Conservation (phyloP, 2,329 filamentous ascomycete species). For the Colletotrichum graminicola region DNA sequence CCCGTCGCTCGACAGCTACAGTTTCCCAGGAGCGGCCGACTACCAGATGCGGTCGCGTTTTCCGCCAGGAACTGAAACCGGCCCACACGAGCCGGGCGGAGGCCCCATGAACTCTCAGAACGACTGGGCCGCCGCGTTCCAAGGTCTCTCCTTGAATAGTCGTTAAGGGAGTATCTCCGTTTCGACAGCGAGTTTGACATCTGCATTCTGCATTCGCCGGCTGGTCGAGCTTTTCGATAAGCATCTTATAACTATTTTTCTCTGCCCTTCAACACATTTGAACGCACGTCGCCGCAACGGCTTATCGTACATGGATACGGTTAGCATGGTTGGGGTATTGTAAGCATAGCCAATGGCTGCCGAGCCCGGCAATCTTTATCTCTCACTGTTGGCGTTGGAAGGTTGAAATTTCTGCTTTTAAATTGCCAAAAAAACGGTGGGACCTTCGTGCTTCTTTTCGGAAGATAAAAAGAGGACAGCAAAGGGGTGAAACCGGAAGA, state of each 20-base stretch:
- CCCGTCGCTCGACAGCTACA: conserved; percentile 58
- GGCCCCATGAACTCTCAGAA: conserved; percentile 51
- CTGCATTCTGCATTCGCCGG: not conserved
- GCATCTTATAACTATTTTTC: conserved; percentile 7
- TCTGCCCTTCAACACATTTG: conserved; percentile 12
- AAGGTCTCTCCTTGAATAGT: conserved; percentile 79
- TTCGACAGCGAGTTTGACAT: not conserved
- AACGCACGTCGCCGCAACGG: conserved; percentile 15
- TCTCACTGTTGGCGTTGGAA: conserved; percentile 35
- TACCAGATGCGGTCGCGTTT: conserved; percentile 64
- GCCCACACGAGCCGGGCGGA: conserved; percentile 47
- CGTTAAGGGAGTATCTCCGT: conserved; percentile 53
- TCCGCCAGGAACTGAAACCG: conserved; percentile 54
- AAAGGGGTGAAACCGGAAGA: conserved; percentile 27
- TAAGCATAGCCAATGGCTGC: conserved; percentile 34
- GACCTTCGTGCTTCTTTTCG: conserved; percentile 40
- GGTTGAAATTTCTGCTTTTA: conserved; percentile 19
- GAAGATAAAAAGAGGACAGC: conserved; percentile 35
- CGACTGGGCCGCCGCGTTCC: conserved; percentile 75
- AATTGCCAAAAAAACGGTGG: conserved; percentile 38
- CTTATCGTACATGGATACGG: conserved; percentile 24
- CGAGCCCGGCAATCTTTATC: conserved; percentile 15
- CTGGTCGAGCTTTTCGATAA: not conserved
- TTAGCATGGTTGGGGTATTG: conserved; percentile 24
- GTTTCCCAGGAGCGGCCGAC: conserved; percentile 57